phyloP scores from a whole-genome alignment of 2,329 filamentous ascomycete genomes.

The Basipetospora chlamydospora region DNA sequence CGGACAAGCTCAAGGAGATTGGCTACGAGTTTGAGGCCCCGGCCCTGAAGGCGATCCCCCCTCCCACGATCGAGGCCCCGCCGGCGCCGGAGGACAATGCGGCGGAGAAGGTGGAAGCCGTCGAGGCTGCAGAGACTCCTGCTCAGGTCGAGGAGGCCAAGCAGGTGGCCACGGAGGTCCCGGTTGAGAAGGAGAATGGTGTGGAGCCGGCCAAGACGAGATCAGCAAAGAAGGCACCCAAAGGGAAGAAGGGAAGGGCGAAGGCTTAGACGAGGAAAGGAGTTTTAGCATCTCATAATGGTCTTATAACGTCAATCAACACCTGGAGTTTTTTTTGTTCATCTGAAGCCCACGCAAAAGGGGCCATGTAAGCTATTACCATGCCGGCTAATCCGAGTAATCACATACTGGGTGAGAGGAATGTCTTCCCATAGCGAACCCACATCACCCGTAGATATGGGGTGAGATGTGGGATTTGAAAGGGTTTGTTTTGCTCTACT shows the following conservation, averaged over 20 bases:
- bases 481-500: conserved; percentile 39
- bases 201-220: conserved; percentile 10
- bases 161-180: conserved; percentile 16
- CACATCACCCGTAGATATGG: conserved; percentile 29
- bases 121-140: conserved; percentile 21
- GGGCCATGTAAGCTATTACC: too few species aligned
- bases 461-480: conserved; percentile 45
- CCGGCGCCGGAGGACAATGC: conserved; percentile 24
- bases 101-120: conserved; percentile 16
- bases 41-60: conserved; percentile 43
- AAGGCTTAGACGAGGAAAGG: conserved; percentile 9
- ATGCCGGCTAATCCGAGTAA: too few species aligned
- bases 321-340: neutral
- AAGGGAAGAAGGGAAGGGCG: conserved; percentile 16
- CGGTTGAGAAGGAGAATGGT: conserved; percentile 13
- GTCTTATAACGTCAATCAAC: conserved; percentile 4
- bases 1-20: conserved; percentile 59
- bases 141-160: conserved; percentile 18
- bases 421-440: conserved; percentile 53
- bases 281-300: conserved; percentile 7
- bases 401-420: too few species aligned
- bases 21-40: conserved; percentile 76
- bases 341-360: neutral
- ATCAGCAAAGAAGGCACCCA: conserved; percentile 19
- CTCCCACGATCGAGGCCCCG: conserved; percentile 21